Evolutionary conservation across 768 basidiomycete genomes (phyloP).

Genomic region (Lentinula aciculospora): DNA sequence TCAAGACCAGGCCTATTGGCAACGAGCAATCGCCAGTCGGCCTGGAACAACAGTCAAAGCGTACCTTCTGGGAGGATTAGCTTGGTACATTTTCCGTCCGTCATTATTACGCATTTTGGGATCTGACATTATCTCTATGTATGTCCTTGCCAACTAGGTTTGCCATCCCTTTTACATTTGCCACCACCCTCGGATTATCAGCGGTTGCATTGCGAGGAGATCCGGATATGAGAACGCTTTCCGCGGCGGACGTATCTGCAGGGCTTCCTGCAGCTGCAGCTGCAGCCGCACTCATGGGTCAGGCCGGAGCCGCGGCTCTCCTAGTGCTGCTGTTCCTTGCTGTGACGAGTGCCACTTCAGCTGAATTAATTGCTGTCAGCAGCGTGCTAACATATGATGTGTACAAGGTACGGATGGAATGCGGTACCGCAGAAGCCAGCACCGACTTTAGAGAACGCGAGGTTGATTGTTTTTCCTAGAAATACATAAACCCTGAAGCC

Average conservation of each 20-base stretch:
- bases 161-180: constrained; percentile 80
- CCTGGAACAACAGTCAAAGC: constrained; percentile 87
- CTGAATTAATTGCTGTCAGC: constrained; percentile 90
- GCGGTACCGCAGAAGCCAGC: neutral
- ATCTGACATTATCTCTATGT: neutral
- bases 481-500: constrained; percentile 78
- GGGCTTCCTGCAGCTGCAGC: constrained; percentile 85
- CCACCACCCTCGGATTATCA: constrained; percentile 82
- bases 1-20: constrained; percentile 77
- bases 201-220: constrained; percentile 74
- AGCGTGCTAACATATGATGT: constrained; percentile 80
- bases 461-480: constrained; percentile 24
- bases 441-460: no score
- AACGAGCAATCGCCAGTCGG: constrained; percentile 82
- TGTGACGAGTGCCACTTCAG: constrained; percentile 79
- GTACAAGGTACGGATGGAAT: constrained; percentile 50
- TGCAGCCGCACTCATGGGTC: constrained; percentile 74
- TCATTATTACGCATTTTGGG: neutral
- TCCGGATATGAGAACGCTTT: constrained; percentile 42
- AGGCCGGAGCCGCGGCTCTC: constrained; percentile 73
- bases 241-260: constrained; percentile 71
- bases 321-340: constrained; percentile 83
- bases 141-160: constrained; percentile 39
- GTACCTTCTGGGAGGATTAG: constrained; percentile 82
- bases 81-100: constrained; percentile 50